Percentiles rank a stretch among this genome's conserved stretches.
These are phyloP conservation scores for Pichia sp. DNA, from an alignment of 1,139 yeast species.

Conservation along the genomic window DNA sequence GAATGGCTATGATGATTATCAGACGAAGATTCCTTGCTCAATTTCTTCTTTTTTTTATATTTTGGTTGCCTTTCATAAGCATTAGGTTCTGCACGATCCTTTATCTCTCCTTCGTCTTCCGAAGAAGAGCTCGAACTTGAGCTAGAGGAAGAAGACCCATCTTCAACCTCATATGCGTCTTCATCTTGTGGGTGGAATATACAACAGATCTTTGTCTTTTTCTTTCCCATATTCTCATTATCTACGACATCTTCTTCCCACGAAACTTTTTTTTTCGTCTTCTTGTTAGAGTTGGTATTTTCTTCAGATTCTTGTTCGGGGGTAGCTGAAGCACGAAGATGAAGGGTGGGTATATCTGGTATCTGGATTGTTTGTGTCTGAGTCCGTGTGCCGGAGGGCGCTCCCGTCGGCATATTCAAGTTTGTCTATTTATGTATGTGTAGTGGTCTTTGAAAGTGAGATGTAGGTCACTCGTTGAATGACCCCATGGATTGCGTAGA, in stretches of 20 bases:
- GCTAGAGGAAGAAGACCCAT: slow-evolving; percentile 22
- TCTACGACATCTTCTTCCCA: slow-evolving; percentile 88
- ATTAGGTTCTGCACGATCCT: slow-evolving; percentile 46
- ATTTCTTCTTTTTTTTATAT: slow-evolving; percentile 38
- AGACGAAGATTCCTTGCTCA: slow-evolving; percentile 9
- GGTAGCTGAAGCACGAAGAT: slow-evolving; percentile 15
- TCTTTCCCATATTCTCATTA: slow-evolving; percentile 81
- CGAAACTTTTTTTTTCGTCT: slow-evolving; percentile 47
- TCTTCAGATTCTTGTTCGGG: not conserved
- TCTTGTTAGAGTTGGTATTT: slow-evolving; percentile 9
- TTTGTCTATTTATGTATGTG: not conserved
- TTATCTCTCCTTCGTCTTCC: slow-evolving; percentile 24
- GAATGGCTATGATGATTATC: slow-evolving; percentile 11
- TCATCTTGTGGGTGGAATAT: slow-evolving; percentile 82
- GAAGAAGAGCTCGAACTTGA: slow-evolving; percentile 40
- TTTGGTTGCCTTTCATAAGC: slow-evolving; percentile 75
- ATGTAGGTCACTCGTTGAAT: not conserved
- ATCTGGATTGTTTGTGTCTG: slow-evolving; percentile 12
- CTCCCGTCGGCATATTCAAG: not conserved
- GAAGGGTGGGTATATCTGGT: slow-evolving; percentile 16
- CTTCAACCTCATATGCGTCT: slow-evolving; percentile 48
- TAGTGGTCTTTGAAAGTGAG: not conserved
- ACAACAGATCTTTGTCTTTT: slow-evolving; percentile 92
- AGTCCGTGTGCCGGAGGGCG: slow-evolving; percentile 1
- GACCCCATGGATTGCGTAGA: too few species aligned